Base-by-base conservation (phyloP, 2,329 filamentous ascomycete genomes). In the Fusarium coffeatum region DNA sequence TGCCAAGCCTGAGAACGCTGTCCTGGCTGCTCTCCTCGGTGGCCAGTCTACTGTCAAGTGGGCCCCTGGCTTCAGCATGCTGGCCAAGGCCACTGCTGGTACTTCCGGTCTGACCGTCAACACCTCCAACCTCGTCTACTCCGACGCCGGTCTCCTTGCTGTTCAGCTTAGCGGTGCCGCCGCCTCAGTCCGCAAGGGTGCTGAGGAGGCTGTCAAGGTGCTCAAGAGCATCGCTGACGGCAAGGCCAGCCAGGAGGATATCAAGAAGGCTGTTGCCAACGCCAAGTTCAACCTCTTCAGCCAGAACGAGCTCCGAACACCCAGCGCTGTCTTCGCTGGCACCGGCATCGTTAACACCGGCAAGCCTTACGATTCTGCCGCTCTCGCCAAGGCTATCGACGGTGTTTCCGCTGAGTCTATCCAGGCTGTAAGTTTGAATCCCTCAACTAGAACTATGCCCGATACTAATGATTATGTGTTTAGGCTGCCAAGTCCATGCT, bases 31-130 rank as follows among this genome's bases (percentile, higher is more conserved):
- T 70, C 90, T 99, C 22, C 92, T 99, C 55, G 96, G 96, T 78
- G 96, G 95, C 67, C 85, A 97, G 82, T 92, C 94, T 57, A 92
- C 85, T 82, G 94, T 98, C 86, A 99, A 98, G 87, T 99, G 95
- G 95, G 91, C 93, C 55, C 84, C 93, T 69, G 96, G 96, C 76
- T 98, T 97, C 87, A 95, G 93, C 64, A 87, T 98, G 67, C 89
- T 99, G 65, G 88, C 92, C 78, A 94, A 97, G 86, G 91, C 91
- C 66, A 87, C 90, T 60, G 86, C 90, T 67, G 86, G 87, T 47
- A 85, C 89, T 76, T 86, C 90, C 40, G 89, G 89, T 72, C 88
- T 92, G 69, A 87, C 85, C 54, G 88, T 93, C 76, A 86, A 88
- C 40, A 93, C 95, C 69, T 88, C 90, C 76, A 95, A 96, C 83